Evolutionary conservation across 2,329 filamentous ascomycete genomes (phyloP), one percentile per base, ranked within the genome.

Genomic region (Pseudogymnoascus sp.): DNA sequence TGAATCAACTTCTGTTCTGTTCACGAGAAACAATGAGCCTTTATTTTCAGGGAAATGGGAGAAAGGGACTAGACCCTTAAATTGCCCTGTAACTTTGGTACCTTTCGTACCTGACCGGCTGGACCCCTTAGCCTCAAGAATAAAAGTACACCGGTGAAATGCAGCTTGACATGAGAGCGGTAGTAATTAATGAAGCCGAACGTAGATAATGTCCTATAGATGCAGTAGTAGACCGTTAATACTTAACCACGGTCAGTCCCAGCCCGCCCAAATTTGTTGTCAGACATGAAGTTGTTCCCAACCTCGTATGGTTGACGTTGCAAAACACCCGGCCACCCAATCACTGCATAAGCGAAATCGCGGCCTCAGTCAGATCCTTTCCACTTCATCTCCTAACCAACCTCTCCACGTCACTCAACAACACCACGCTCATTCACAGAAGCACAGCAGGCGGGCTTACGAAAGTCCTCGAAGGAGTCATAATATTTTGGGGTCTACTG

Each of bases 381-480:
- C 30, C 56, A 58, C 56, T 12, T 23, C 56, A 58, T 18, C 15
- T 35, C 56, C 33, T 37, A 58, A 37, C 30, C 18, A 35, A 6
- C 28, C 56, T 37, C 28, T 28, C 33, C 56, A 58, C 45, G 56
- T 58, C 56, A 58, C 56, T 58, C 26, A 37, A 13, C 37, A 15
- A 35, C 33, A 35, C 56, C 56, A 58, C 56, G 56, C 56, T 58
- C 56, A 37, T 58, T 58, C 56, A 58, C 56, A 35, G 56, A 58
- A 35, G 56, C 56, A 58, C 45, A 52, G n/a, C 45, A 52, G 26
- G 45, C 45, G 45, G 45, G 15, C 13, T 52, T 18, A 52, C 45
- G 26, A 52, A 52, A 52, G 8, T 30, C 7, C 28, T 26, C 45
- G 45, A 30, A 12, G 45, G 26, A 52, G 45, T 18, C 12, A 52